Percentiles rank a stretch among this genome's conserved stretches.
Evolutionary conservation across 2,329 filamentous ascomycete species (phyloP).

Genomic region (Colletotrichum shisoi): DNA sequence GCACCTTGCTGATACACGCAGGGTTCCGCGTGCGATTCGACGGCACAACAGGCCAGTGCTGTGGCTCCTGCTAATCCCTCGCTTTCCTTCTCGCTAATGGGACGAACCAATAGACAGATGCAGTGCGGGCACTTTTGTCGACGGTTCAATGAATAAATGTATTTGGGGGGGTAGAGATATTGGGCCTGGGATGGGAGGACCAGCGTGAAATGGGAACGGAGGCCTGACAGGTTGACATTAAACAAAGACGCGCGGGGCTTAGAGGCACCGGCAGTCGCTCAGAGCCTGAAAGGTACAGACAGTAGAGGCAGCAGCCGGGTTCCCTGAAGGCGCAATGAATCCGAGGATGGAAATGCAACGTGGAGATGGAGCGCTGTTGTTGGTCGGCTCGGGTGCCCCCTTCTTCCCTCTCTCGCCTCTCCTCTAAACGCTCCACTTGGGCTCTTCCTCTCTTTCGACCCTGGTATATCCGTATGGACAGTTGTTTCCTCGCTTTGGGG

Average conservation of each 20-base stretch:
- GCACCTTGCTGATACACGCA: slow-evolving; percentile 22
- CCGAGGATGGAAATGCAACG: slow-evolving; percentile 36
- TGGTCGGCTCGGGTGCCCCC: slow-evolving; percentile 1
- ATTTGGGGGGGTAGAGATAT: slow-evolving; percentile 2
- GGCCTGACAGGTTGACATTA: not conserved
- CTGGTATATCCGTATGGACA: not conserved
- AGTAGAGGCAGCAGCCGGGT: slow-evolving; percentile 16
- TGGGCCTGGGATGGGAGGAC: slow-evolving; percentile 14
- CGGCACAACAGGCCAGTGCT: slow-evolving; percentile 18
- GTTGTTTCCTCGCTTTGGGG: slow-evolving; percentile 1
- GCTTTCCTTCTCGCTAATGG: not conserved
- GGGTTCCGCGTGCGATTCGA: slow-evolving; percentile 12
- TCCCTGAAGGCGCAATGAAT: slow-evolving; percentile 26
- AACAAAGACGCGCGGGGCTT: slow-evolving; percentile 16
- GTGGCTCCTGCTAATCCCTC: slow-evolving; percentile 15
- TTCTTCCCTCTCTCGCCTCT: slow-evolving; percentile 7
- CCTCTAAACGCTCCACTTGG: slow-evolving; percentile 11
- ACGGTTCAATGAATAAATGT: slow-evolving; percentile 1
- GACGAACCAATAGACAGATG: not conserved
- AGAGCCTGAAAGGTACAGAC: not conserved
- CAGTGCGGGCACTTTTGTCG: not conserved
- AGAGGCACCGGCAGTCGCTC: slow-evolving; percentile 26
- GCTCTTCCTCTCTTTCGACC: not conserved
- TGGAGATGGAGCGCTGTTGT: slow-evolving; percentile 25
- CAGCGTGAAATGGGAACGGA: slow-evolving; percentile 15